phyloP scores from a whole-genome alignment of 1,139 yeast species.

The Debaryomyces subglobosus region DNA sequence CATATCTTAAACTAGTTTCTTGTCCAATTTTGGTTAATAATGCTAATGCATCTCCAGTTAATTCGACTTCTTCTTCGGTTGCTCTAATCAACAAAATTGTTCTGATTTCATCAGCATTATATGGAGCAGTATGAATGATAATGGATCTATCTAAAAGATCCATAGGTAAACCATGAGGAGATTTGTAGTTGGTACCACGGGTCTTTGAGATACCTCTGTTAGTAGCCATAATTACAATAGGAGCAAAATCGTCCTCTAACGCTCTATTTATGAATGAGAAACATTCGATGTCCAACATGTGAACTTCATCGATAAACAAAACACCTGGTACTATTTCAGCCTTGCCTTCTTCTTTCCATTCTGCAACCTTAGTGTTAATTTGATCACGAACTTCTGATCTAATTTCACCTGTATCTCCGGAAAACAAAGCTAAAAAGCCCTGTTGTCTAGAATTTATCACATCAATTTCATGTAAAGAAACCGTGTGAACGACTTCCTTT shows the following conservation, averaged over 20 bases:
- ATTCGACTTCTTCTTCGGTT: slow-evolving; percentile 94
- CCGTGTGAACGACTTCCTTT: slow-evolving; percentile 94
- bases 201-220: slow-evolving; percentile 92
- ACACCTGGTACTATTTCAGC: slow-evolving; percentile 99
- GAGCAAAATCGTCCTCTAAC: slow-evolving; percentile 93
- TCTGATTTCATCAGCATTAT: slow-evolving; percentile 79
- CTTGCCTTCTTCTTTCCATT: slow-evolving; percentile 99
- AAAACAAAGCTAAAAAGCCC: slow-evolving; percentile 93
- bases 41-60: slow-evolving; percentile 81
- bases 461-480: slow-evolving; percentile 95
- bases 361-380: slow-evolving; percentile 94
- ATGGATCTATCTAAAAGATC: slow-evolving; percentile 94
- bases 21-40: slow-evolving; percentile 89
- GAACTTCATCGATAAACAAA: slow-evolving; percentile 95
- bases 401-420: slow-evolving; percentile 98
- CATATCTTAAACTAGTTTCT: slow-evolving; percentile 92
- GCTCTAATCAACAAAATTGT: slow-evolving; percentile 88
- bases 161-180: slow-evolving; percentile 95
- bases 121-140: slow-evolving; percentile 82
- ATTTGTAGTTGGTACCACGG: slow-evolving; percentile 89
- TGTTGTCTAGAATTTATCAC: slow-evolving; percentile 98
- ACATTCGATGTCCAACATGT: slow-evolving; percentile 97
- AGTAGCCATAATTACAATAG: slow-evolving; percentile 98
- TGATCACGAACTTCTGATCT: slow-evolving; percentile 96
- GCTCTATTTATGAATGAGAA: slow-evolving; percentile 96